These are phyloP conservation scores for Alternaria sp. DNA, from an alignment of 2,329 filamentous ascomycete genomes.

Conservation along the genomic window DNA sequence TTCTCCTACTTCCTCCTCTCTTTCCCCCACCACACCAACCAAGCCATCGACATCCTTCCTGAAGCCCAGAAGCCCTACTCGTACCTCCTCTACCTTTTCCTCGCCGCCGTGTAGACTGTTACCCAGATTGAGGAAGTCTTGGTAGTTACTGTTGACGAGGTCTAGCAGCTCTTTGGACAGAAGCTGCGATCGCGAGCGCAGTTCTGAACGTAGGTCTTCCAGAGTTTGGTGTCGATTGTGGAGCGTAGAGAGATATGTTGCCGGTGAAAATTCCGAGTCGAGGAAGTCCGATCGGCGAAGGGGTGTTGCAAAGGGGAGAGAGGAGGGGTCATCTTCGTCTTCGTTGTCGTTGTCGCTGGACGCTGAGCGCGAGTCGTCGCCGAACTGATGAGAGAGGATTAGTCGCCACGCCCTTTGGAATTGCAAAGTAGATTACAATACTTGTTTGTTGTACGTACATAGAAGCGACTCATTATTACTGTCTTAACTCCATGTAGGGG, in stretches of 20 bases:
- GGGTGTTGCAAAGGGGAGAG: slow-evolving; percentile 87
- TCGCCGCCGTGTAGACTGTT: slow-evolving; percentile 85
- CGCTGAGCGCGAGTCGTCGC: slow-evolving; percentile 24
- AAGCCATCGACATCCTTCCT: slow-evolving; percentile 81
- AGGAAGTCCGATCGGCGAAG: slow-evolving; percentile 87
- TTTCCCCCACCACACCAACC: slow-evolving; percentile 69
- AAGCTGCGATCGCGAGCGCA: slow-evolving; percentile 80
- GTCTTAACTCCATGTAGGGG: slow-evolving; percentile 18
- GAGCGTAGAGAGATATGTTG: slow-evolving; percentile 82
- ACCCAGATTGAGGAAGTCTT: slow-evolving; percentile 86
- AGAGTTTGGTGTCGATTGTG: slow-evolving; percentile 93
- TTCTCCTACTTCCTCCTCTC: slow-evolving; percentile 68
- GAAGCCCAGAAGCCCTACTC: slow-evolving; percentile 87
- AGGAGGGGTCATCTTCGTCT: slow-evolving; percentile 67
- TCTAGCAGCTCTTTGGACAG: slow-evolving; percentile 90
- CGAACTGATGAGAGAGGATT: slow-evolving; percentile 8
- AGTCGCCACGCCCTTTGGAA: not conserved
- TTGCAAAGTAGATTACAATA: not conserved
- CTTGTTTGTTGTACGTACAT: slow-evolving; percentile 45
- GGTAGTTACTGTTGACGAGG: slow-evolving; percentile 94
- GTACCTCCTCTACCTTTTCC: slow-evolving; percentile 88
- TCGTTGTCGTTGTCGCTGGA: slow-evolving; percentile 13
- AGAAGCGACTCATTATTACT: slow-evolving; percentile 59
- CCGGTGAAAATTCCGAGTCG: slow-evolving; percentile 76
- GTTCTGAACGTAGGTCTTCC: slow-evolving; percentile 87